Evolutionary conservation across 495 filamentous ascomycete species (phyloP).

Genomic region (Rhypophila decipiens): DNA sequence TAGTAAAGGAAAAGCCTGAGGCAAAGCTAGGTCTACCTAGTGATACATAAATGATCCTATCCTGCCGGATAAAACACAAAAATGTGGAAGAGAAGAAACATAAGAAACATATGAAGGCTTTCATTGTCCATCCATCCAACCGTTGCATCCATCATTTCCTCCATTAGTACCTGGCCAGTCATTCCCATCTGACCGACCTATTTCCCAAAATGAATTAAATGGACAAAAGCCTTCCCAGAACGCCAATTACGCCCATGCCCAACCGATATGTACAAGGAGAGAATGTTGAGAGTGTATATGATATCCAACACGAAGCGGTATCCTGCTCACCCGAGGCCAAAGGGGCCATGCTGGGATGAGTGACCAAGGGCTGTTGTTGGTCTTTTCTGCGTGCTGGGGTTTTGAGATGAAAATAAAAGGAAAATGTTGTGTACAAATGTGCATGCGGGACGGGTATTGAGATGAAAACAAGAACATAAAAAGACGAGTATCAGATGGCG

Average conservation of each 20-base stretch:
- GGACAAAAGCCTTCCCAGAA: background rate
- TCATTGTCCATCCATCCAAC: background rate
- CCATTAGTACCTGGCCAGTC: background rate
- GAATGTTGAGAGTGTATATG: background rate
- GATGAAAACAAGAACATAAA: slow-evolving; percentile 5
- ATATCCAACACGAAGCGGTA: slow-evolving; percentile 1
- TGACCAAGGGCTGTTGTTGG: too few relatives aligned
- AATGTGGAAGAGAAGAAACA: background rate
- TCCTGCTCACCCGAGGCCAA: slow-evolving; percentile 9
- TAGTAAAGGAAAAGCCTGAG: too few relatives aligned
- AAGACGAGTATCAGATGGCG: slow-evolving; percentile 6
- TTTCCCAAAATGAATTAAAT: background rate
- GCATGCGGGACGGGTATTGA: slow-evolving; percentile 11
- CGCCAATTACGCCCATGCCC: background rate
- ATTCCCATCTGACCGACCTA: background rate
- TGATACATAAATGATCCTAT: too few relatives aligned
- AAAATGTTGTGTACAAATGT: slow-evolving; percentile 3
- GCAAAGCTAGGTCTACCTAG: too few relatives aligned
- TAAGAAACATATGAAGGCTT: background rate
- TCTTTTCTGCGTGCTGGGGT: background rate
- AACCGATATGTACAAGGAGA: background rate
- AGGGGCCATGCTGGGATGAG: background rate
- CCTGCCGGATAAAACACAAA: too few relatives aligned
- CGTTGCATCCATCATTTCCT: background rate
- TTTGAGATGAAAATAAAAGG: slow-evolving; percentile 1